phyloP scores from a whole-genome alignment of 257 asterid species.

The Verbascum thapsus region DNA sequence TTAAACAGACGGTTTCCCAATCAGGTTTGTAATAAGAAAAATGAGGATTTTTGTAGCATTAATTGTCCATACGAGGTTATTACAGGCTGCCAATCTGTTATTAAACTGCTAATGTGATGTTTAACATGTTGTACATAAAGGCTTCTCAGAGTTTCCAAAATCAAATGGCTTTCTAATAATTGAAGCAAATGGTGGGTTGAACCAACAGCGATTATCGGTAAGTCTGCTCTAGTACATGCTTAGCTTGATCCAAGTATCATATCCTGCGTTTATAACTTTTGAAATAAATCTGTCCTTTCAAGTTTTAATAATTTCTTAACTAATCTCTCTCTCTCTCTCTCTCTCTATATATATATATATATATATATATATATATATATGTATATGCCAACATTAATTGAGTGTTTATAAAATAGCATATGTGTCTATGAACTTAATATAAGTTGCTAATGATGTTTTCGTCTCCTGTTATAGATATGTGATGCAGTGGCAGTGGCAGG shows the following conservation, averaged over 20 bases:
- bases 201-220: constrained; percentile 98
- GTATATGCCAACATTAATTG: not conserved
- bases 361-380: no score
- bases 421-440: no score
- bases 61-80: constrained; percentile 3
- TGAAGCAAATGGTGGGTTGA: constrained; percentile 99
- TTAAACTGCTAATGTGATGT: constrained; percentile 25
- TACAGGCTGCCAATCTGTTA: constrained; percentile 12
- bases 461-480: constrained; percentile 68
- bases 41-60: not conserved
- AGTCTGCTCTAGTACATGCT: constrained; percentile 35
- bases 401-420: not conserved
- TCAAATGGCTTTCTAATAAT: constrained; percentile 89
- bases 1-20: constrained; percentile 58
- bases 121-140: constrained; percentile 39
- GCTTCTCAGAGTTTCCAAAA: constrained; percentile 61
- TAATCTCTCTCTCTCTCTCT: no score
- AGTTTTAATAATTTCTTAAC: not conserved
- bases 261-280: not conserved
- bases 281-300: not conserved
- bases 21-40: constrained; percentile 55
- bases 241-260: constrained; percentile 10
- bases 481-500: constrained; percentile 99
- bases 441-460: constrained; percentile 18
- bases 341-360: no score